phyloP scores from a whole-genome alignment of 805 yeast genomes.

The Metschnikowia dekortorum region DNA sequence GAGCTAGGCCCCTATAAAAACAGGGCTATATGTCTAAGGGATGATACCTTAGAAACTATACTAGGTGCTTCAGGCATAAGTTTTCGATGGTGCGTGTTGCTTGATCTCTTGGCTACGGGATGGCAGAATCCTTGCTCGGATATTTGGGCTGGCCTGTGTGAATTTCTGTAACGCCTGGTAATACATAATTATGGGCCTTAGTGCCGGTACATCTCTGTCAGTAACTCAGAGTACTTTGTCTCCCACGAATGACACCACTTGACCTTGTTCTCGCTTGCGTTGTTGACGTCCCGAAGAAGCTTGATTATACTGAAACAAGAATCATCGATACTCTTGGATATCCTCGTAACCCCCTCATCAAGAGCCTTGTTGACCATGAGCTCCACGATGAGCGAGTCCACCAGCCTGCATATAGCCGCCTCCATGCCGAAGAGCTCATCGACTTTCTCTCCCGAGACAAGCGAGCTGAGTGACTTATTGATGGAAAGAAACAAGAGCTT shows the following conservation, averaged over 20 bases:
- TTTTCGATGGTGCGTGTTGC: no score
- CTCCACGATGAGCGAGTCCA: conserved; percentile 59
- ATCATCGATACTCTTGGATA: conserved; percentile 22
- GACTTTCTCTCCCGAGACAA: conserved; percentile 38
- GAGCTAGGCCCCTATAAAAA: background rate
- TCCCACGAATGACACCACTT: conserved; percentile 58
- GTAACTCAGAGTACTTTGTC: conserved; percentile 34
- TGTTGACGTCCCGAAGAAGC: conserved; percentile 45
- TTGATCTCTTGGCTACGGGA: no score
- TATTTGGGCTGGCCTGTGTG: no score
- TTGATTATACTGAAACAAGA: conserved; percentile 29
- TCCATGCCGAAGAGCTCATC: conserved; percentile 47
- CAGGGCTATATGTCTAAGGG: no score
- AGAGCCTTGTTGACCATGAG: conserved; percentile 46
- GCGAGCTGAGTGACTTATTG: conserved; percentile 51
- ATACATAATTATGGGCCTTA: no score
- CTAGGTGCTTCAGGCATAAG: no score
- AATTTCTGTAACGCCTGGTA: no score
- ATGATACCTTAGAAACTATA: no score
- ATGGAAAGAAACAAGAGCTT: conserved; percentile 57
- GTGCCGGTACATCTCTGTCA: conserved; percentile 14
- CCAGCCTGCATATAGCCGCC: conserved; percentile 35
- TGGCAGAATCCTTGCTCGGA: no score
- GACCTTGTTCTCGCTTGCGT: conserved; percentile 46
- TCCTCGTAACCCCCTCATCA: conserved; percentile 29